Base-by-base conservation (phyloP, 805 yeast genomes). In the Cyberlindnera xylosilytica region DNA sequence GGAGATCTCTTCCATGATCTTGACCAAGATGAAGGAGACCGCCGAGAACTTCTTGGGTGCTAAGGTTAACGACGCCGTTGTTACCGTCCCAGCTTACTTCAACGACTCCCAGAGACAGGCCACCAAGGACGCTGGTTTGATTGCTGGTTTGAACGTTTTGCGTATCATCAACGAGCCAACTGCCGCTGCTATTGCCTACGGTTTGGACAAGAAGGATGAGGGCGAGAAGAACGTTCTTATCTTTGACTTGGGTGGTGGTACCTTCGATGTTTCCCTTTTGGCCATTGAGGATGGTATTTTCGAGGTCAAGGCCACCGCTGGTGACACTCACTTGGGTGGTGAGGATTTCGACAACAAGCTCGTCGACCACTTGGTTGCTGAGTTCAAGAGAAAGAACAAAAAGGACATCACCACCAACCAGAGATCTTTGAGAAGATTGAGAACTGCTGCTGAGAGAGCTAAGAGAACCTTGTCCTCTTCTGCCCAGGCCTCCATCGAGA, bases 201-300 rank as follows among this genome's bases (percentile, higher is more conserved):
- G 97, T 73, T 78, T 90, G 51, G 91, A 85, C 56, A 79, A 81
- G 74, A 73, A 74, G 53, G 76, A 81, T 64, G 78, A 78, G 66
- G 81, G 79, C 61, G 95, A 86, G 74, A 84, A 83, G 77, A 83
- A 85, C 70, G 91, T 88, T 50, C 76, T 88, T 64, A 88, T 88
- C 62, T 88, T 88, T 77, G 97, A 88, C 72, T 77, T 88, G 64
- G 97, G 97, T 80, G 97, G 97, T 73, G 97, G 97, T 78, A 88
- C 97, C 63, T 88, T 88, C 73, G 97, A 88, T 87, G 97, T 89
- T 52, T 89, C 96, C 39, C 76, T 88, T 57, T 77, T 88, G 62
- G 81, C 87, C 66, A 87, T 88, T 66, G 91, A 89, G 68, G 96
- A 91, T 63, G 97, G 97, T 82, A 89, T 88, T 64, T 88, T 88